Evolutionary conservation across 2,329 filamentous ascomycete species (phyloP), one percentile per base, ranked within the genome.

Genomic region (Nemania abortiva): DNA sequence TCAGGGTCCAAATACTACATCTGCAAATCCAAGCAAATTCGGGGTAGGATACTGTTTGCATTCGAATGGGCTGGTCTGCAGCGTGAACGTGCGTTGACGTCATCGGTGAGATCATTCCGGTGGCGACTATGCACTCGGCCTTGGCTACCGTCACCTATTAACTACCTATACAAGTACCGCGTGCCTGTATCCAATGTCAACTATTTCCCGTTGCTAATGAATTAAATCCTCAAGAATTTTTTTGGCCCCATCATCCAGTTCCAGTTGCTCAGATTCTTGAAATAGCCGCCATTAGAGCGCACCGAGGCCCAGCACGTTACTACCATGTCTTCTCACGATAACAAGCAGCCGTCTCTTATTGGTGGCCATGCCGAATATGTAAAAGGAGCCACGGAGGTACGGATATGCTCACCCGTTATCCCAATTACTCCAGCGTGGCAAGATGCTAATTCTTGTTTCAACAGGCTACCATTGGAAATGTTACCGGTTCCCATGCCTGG

Each of bases 341-440:
- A 81, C 70, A 73, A 78, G 47, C 78, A 84, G 69, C 87, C 90
- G 22, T 85, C 89, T 53, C 88, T 93, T 71, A 76, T 92, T 52
- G 83, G 85, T 67, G 85, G 87, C 50, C 91, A 92, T 77, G 89
- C 85, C 37, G 88, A 92, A 76, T 93, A 91, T 75, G 85, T 88
- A 75, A 92, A 92, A 76, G 91, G 90, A 61, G 88, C 88, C 6
- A 86, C 88, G 64, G 89, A 91, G 82, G 91, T 90, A 79, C 65
- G 80, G 76, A 29, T 29, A 18, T 37, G 34, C 34, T 37, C n/a
- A 27, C 24, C 24, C 24, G 11, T 13, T 24, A 20, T 60, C 11
- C 50, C 7, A 24, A 24, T n/a, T 4, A 47, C 3, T 47, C 24
- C 20, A 1, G 2, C 18, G 15, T 4, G 29, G 34, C 11, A 53